Evolutionary conservation across 2,329 filamentous ascomycete genomes (phyloP).

Genomic region (Didymella keratinophila): DNA sequence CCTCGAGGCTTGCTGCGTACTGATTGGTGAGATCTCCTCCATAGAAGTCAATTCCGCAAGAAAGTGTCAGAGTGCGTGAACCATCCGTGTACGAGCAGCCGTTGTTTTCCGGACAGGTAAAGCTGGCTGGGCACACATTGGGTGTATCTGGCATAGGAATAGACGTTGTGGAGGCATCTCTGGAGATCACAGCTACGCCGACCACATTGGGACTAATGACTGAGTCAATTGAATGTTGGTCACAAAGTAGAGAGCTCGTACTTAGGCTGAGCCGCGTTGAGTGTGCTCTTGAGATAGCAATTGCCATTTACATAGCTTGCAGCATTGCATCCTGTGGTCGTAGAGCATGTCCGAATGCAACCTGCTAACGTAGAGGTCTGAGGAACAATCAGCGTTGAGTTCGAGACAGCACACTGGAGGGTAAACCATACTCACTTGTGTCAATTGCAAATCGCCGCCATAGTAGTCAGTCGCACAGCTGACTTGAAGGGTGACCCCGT

Average conservation of each 20-base stretch:
- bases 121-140: neutral
- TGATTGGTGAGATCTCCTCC: neutral
- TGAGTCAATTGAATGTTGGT: neutral
- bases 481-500: slow-evolving; percentile 6
- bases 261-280: neutral
- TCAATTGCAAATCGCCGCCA: slow-evolving; percentile 1
- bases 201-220: neutral
- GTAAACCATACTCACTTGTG: neutral
- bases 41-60: slow-evolving; percentile 1
- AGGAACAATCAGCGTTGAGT: neutral
- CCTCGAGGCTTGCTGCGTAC: neutral
- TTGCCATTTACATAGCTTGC: slow-evolving; percentile 4
- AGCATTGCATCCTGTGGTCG: neutral
- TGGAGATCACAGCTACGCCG: neutral
- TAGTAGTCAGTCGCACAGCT: slow-evolving; percentile 8
- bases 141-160: neutral
- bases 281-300: slow-evolving; percentile 1
- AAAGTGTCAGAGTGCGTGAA: neutral
- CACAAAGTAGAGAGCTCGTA: neutral
- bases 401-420: neutral
- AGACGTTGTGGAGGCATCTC: neutral
- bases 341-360: neutral
- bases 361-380: slow-evolving; percentile 3
- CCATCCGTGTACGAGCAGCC: slow-evolving; percentile 2
- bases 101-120: neutral